A percentile compares a stretch with the other conserved stretches of the same genome.
Conservation (phyloP, 768 basidiomycete genomes). For the Gymnopilus dilepis region DNA sequence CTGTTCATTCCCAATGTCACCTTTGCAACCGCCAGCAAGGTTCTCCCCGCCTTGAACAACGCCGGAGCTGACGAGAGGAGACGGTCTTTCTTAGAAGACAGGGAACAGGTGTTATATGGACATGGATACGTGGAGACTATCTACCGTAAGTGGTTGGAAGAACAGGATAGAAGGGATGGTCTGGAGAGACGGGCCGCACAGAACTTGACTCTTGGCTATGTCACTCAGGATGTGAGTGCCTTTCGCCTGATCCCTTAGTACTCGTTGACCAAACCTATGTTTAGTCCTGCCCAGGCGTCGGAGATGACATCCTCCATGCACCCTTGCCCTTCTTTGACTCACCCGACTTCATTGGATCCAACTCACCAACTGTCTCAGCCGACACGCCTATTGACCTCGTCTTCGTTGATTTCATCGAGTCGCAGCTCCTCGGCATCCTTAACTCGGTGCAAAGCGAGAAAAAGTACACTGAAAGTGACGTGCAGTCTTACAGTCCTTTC, state of each 20-base stretch:
- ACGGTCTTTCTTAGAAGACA: conserved; percentile 37
- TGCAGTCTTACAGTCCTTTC: conserved; percentile 57
- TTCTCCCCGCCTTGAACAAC: conserved; percentile 58
- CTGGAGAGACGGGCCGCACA: conserved; percentile 45
- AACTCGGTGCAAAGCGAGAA: conserved; percentile 58
- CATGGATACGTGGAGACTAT: conserved; percentile 55
- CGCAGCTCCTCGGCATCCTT: conserved; percentile 54
- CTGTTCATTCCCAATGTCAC: conserved; percentile 63
- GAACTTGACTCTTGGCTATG: conserved; percentile 74
- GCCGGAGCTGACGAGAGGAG: conserved; percentile 44
- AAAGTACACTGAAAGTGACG: conserved; percentile 57
- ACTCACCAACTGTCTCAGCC: conserved; percentile 52
- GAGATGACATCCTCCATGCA: conserved; percentile 73
- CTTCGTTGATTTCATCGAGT: conserved; percentile 73
- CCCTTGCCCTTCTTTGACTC: conserved; percentile 59
- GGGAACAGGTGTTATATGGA: conserved; percentile 46
- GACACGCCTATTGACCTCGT: conserved; percentile 71
- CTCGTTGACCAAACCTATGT: background rate
- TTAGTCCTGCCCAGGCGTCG: conserved; percentile 72
- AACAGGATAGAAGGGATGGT: conserved; percentile 51
- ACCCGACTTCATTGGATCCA: conserved; percentile 66
- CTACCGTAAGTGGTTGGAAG: conserved; percentile 62
- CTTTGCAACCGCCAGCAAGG: conserved; percentile 52
- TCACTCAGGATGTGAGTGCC: conserved; percentile 65
- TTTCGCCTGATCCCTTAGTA: background rate